phyloP scores from a whole-genome alignment of 1,284 basidiomycete genomes.

The Somion occarium region DNA sequence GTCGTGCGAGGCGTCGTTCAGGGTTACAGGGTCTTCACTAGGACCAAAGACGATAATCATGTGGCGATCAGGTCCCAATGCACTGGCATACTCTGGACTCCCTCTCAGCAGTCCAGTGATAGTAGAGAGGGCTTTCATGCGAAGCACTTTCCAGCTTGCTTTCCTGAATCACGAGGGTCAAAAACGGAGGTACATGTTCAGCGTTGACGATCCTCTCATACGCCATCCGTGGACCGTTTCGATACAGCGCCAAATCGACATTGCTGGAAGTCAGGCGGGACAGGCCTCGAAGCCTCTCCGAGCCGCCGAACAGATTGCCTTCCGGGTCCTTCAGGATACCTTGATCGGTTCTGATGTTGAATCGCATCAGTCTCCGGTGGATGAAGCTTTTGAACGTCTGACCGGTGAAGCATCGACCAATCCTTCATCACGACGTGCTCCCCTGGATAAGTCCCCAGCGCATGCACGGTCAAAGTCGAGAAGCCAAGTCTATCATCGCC shows the following conservation, averaged over 20 bases:
- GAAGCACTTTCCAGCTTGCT: slow-evolving; percentile 87
- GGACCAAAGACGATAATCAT: slow-evolving; percentile 80
- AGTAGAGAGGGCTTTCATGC: slow-evolving; percentile 91
- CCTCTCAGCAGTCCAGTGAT: slow-evolving; percentile 71
- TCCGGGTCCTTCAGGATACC: slow-evolving; percentile 81
- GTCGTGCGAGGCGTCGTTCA: slow-evolving; percentile 79
- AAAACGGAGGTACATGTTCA: slow-evolving; percentile 90
- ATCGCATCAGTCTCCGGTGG: slow-evolving; percentile 19
- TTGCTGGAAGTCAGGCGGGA: slow-evolving; percentile 30
- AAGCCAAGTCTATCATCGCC: slow-evolving; percentile 59
- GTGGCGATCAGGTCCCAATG: slow-evolving; percentile 74
- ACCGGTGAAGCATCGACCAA: slow-evolving; percentile 10
- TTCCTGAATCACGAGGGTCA: slow-evolving; percentile 68
- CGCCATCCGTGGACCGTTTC: slow-evolving; percentile 72
- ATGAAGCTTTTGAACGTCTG: slow-evolving; percentile 24
- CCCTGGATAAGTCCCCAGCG: slow-evolving; percentile 21
- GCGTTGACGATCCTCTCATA: slow-evolving; percentile 72
- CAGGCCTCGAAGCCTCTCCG: slow-evolving; percentile 43
- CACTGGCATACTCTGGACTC: slow-evolving; percentile 74
- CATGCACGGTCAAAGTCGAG: slow-evolving; percentile 66
- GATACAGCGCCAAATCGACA: slow-evolving; percentile 66
- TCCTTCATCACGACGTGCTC: slow-evolving; percentile 11
- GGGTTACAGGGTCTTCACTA: slow-evolving; percentile 77
- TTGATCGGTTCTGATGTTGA: slow-evolving; percentile 45
- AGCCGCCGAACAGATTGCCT: slow-evolving; percentile 68